These are phyloP conservation scores for Rhododendron henanense DNA, from an alignment of 148 eudicot genomes.

Conservation along the genomic window DNA sequence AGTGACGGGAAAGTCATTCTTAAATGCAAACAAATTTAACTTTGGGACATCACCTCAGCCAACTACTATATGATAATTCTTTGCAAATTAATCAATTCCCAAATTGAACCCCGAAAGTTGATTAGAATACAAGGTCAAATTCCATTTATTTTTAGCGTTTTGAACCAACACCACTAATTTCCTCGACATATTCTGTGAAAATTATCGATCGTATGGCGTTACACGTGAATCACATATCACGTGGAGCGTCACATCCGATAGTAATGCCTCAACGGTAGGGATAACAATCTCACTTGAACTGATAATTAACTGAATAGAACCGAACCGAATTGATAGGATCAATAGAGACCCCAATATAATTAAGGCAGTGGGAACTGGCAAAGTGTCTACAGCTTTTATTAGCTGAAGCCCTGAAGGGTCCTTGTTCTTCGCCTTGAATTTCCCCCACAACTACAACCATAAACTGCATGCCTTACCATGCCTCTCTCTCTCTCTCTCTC, in stretches of 20 bases:
- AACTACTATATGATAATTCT: too few relatives aligned
- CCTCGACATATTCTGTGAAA: background rate
- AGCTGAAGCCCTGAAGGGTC: slow-evolving; percentile 4
- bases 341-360: too few relatives aligned
- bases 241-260: too few relatives aligned
- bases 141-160: background rate
- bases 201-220: too few relatives aligned
- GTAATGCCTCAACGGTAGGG: too few relatives aligned
- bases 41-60: background rate
- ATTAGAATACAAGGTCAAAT: background rate
- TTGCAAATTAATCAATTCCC: background rate
- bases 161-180: background rate
- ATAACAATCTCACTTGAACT: too few relatives aligned
- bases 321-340: background rate
- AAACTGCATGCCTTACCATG: background rate
- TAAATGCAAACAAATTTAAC: background rate
- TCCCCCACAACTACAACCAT: background rate
- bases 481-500: background rate
- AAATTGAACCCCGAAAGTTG: too few relatives aligned
- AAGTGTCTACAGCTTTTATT: slow-evolving; percentile 6
- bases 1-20: too few relatives aligned
- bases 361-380: background rate
- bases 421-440: slow-evolving; percentile 3
- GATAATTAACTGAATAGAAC: too few relatives aligned
- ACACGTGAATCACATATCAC: too few relatives aligned